Conservation (phyloP, 2,329 filamentous ascomycete genomes). For the Geosmithia flava region DNA sequence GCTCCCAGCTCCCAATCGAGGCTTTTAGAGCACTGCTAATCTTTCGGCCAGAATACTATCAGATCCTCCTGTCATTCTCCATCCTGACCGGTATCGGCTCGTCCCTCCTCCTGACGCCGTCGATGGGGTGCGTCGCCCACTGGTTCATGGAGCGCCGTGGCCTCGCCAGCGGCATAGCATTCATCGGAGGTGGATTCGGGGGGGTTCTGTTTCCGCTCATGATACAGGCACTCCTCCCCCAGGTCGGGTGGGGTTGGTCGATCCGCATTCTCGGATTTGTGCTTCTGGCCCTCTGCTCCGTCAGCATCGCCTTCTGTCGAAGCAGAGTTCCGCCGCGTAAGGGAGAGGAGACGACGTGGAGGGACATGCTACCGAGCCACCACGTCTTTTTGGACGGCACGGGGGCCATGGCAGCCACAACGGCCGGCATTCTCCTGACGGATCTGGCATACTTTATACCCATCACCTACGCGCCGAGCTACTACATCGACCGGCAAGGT, state of each 20-base stretch:
- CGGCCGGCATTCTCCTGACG: constrained; percentile 39
- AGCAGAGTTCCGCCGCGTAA: constrained; percentile 16
- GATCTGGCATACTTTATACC: constrained; percentile 53
- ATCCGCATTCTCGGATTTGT: constrained; percentile 16
- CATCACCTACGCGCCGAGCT: constrained; percentile 44
- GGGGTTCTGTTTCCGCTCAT: constrained; percentile 36
- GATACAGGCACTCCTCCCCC: constrained; percentile 17
- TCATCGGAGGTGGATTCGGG: constrained; percentile 49
- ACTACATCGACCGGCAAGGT: too few relatives aligned
- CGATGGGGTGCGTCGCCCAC: constrained; percentile 53
- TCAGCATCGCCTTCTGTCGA: constrained; percentile 34
- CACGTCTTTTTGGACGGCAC: constrained; percentile 39
- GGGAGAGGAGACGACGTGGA: constrained; percentile 27
- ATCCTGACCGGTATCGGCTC: constrained; percentile 53
- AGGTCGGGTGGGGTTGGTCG: constrained; percentile 18
- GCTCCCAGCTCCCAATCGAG: constrained; percentile 1
- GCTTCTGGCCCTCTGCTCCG: constrained; percentile 8
- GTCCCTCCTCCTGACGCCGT: constrained; percentile 58
- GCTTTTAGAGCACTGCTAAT: too few relatives aligned
- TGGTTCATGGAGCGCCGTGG: constrained; percentile 54
- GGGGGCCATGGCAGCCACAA: constrained; percentile 21
- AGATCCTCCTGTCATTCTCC: constrained; percentile 60
- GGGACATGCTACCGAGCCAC: constrained; percentile 27
- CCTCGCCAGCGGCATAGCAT: constrained; percentile 56
- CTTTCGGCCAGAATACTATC: constrained; percentile 52